Evolutionary conservation across 2,329 filamentous ascomycete species (phyloP), one percentile per base, ranked within the genome.

Genomic region (Botryotinia calthae): DNA sequence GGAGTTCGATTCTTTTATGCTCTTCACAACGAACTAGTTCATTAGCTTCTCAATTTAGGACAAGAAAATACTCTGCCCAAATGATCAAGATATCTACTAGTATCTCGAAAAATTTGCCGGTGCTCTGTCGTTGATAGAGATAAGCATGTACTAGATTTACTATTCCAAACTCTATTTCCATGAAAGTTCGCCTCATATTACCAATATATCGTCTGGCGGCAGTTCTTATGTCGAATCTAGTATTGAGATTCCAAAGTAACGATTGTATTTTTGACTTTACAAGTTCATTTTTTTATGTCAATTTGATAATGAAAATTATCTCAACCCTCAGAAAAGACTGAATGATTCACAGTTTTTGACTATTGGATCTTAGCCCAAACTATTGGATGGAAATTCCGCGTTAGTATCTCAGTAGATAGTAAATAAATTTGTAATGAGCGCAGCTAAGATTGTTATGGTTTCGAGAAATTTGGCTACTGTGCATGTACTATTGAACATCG

Each of bases 361-460:
- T 51, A 51, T 12, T 51, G 22, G 22, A 25, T 34, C 2, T 4
- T 34, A 4, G 31, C 31, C 4, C 31, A 34, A 34, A 34, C 31
- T 25, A 18, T 18, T 44, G 16, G 7, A 44, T 18, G 9, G 46
- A 25, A 9, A 48, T 12, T 48, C 46, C 3, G 4, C 10, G 14
- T 51, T 14, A 14, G n/a, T n/a, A 4, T 25, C 22, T 51, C 12
- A n/a, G 1, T n/a, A 51, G 12, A 51, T 12, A n/a, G 25, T 54
- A 6, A n/a, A n/a, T 0, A 4, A 6, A n/a, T 28, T 28, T 16
- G 4, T 28, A 6, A 54, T 14, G 25, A 14, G 10, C 1, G 25
- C 5, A 6, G 48, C 48, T 7, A n/a, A 7, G 12, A 16, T 28
- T 54, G 5, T 2, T 2, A 16, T 2, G 2, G 0, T n/a, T 7